A percentile compares a stretch with the other conserved stretches of the same genome.
Conservation (phyloP, 2,329 filamentous ascomycete genomes). For the Verticillium nonalfalfae region DNA sequence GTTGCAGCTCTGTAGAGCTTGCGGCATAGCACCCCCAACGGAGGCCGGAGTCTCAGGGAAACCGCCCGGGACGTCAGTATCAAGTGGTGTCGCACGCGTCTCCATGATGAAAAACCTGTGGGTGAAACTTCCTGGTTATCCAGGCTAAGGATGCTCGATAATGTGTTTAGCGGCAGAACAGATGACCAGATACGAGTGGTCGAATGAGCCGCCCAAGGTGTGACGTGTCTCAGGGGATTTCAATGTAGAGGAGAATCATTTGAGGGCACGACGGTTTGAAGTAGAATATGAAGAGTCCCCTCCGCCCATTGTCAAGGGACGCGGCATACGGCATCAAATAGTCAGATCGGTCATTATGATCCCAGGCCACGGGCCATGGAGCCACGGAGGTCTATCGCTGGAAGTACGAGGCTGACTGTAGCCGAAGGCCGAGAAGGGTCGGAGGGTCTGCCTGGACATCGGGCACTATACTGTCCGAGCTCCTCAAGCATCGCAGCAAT, state of each 20-base stretch:
- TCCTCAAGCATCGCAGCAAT: not conserved
- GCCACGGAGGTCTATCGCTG: not conserved
- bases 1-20: not conserved
- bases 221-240: no score
- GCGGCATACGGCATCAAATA: not conserved
- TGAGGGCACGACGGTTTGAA: no score
- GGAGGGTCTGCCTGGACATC: not conserved
- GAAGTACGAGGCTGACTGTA: not conserved
- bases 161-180: not conserved
- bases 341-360: not conserved
- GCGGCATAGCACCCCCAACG: conserved; percentile 6
- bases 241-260: no score
- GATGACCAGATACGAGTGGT: not conserved
- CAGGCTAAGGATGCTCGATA: not conserved
- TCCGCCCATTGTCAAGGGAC: no score
- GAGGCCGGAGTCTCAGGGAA: conserved; percentile 21
- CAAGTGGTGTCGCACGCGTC: conserved; percentile 18
- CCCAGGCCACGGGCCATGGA: not conserved
- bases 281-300: no score
- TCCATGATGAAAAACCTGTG: conserved; percentile 14
- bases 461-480: not conserved
- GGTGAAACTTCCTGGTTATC: not conserved
- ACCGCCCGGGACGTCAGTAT: conserved; percentile 23
- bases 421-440: not conserved
- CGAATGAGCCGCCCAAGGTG: no score